phyloP scores from a whole-genome alignment of 441 rosid genomes.

The Metrosideros polymorpha region DNA sequence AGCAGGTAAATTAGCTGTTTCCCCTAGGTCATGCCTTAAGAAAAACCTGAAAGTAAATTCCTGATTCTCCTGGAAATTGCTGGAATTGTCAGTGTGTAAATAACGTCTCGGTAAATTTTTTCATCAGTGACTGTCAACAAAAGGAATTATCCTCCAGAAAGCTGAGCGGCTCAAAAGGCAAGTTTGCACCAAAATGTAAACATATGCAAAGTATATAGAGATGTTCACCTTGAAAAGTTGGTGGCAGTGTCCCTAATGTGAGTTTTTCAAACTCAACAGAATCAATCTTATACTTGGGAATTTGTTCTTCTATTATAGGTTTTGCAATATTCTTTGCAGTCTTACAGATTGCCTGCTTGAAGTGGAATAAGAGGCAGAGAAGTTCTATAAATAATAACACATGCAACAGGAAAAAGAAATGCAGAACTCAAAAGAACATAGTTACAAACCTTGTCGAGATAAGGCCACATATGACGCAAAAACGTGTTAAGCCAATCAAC shows the following conservation, averaged over 20 bases:
- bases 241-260: constrained; percentile 85
- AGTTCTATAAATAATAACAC: neutral
- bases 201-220: neutral
- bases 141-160: neutral
- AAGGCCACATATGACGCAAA: constrained; percentile 84
- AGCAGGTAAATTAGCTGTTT: neutral
- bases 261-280: constrained; percentile 82
- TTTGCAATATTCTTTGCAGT: constrained; percentile 58
- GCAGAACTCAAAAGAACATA: neutral
- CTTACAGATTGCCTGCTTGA: constrained; percentile 75
- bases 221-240: constrained; percentile 69
- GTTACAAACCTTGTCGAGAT: constrained; percentile 77
- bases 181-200: neutral
- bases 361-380: neutral
- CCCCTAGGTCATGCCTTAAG: neutral
- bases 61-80: neutral
- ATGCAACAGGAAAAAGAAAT: neutral
- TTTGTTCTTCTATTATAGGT: constrained; percentile 90
- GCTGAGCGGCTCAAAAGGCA: neutral
- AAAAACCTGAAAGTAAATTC: neutral
- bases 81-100: neutral
- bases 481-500: constrained; percentile 91
- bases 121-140: neutral
- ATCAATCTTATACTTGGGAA: constrained; percentile 89
- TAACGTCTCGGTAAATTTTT: neutral